Evolutionary conservation across 345 rosid genomes (phyloP), one percentile per base, ranked within the genome.

Genomic region (Eucalyptus marginata): DNA sequence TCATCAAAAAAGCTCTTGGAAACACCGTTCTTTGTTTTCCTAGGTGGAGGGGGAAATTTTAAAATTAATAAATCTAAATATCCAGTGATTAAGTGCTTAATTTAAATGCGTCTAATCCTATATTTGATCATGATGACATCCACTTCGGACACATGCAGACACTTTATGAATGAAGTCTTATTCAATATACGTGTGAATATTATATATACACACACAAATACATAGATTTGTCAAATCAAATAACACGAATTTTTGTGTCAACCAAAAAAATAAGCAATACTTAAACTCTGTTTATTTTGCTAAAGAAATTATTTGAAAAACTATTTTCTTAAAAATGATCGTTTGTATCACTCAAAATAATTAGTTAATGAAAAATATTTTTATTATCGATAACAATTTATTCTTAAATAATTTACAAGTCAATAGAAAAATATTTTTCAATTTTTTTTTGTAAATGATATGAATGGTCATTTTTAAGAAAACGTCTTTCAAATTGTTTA

Each of bases 341-440:
- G 1, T 14, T 62, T 62, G 17, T 0, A 7, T 52, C 25, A 22
- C 10, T 52, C 10, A 52, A 29, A 29, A 62, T 62, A 62, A 62
- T 13, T 13, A 29, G 16, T 62, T 7, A 13, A 62, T 29, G 7
- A 62, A 25, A 13, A 62, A 29, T 62, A 14, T 62, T 62, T 11
- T 62, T 4, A 29, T 62, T 1, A 29, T 62, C 36, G 3, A 13
- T 1, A 62, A 29, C 0, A 29, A 7, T 29, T 13, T 62, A 0
- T 29, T 13, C 29, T 29, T 2, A 58, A 58, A 58, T 25, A 11
- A 59, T 59, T 25, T 59, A 11, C 1, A 5, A n/a, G 66, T 24
- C 6, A 18, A 31, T 31, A 31, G n/a, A n/a, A 4, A 66, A 15
- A 31, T 66, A 8, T 66, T 31, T n/a, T 66, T 66, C 40, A 8